Base-by-base conservation (phyloP, 1,139 yeast genomes). In the Blastobotrys petasosporus region DNA sequence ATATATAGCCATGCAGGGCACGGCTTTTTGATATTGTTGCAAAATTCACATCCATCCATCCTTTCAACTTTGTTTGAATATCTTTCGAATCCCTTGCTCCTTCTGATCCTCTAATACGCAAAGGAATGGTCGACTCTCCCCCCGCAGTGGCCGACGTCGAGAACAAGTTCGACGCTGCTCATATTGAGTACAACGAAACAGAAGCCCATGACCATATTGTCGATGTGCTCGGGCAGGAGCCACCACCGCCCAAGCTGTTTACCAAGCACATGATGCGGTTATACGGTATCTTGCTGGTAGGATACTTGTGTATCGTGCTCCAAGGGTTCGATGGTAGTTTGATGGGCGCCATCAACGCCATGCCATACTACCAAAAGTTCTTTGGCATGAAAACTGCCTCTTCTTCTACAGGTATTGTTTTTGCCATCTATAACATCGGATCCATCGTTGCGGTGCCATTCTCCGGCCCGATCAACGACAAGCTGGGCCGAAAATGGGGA, bases 401-500 rank as follows among this genome's bases (percentile, higher is more conserved):
- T 7, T 45, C 51, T 12, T 51, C 51, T 30, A 51, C 54, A 23
- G 54, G 54, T 6, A 34, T 50, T 25, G 50, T 52, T 35, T 51
- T 52, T 28, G 32, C 45, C 15, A 52, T 52, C 25, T 52, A 35
- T 47, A 50, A 50, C 25, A 52, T 52, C 44, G 55, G 53, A 20
- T 46, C 41, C n/a, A 42, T 51, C 38, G 66, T 65, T 7, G 45
- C 51, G 3, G 51, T 42, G 10, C 40, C 43, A 32, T 47, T 41
- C 38, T 13, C 32, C n/a, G 43, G 47, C 20, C 41, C 37, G 50
- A 28, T 50, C 23, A 32, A 46, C 20, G 53, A 48, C 46, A 32
- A 40, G 29, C 36, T 29, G 37, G 56, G 56, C 7, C 36, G 56
- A 15, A 41, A 46, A 30, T 10, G 46, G 17, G 53, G 51, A 11